Percentiles rank a stretch among this genome's conserved stretches.
Evolutionary conservation across 179 eudicot species (phyloP).

Genomic region (Sideroxylon spinosum): DNA sequence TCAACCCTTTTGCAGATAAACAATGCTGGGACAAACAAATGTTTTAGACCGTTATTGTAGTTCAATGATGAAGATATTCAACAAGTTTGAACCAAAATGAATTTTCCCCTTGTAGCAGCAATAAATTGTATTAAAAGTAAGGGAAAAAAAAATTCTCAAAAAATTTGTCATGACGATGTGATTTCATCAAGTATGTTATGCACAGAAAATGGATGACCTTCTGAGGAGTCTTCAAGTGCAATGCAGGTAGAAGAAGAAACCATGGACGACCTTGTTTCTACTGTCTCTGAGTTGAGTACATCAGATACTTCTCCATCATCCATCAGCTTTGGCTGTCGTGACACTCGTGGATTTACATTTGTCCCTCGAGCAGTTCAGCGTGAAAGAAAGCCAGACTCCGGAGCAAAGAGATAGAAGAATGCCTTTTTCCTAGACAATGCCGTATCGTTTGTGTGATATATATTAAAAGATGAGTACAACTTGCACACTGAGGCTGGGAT

Average conservation of each 20-base stretch:
- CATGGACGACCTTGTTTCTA: conserved; percentile 64
- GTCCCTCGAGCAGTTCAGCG: conserved; percentile 74
- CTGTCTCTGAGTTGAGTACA: conserved; percentile 66
- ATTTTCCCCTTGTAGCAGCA: not conserved
- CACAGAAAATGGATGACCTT: not conserved
- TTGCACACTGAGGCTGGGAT: not conserved
- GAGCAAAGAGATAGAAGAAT: conserved; percentile 8
- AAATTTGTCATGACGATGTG: not conserved
- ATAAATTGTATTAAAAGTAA: not conserved
- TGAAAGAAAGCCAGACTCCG: conserved; percentile 30
- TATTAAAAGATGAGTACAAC: too few species aligned
- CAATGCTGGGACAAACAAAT: conserved; percentile 97
- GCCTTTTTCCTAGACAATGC: not conserved
- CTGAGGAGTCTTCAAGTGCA: conserved; percentile 43
- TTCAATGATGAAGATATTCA: conserved; percentile 81
- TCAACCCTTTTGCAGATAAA: conserved; percentile 54
- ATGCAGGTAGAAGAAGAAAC: conserved; percentile 75
- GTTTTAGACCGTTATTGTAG: conserved; percentile 94
- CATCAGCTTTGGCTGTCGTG: conserved; percentile 82
- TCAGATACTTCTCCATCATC: conserved; percentile 60
- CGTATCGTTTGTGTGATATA: not conserved
- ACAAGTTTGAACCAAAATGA: conserved; percentile 47
- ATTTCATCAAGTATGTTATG: not conserved
- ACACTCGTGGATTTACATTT: conserved; percentile 62
- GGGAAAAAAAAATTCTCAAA: not conserved